These are phyloP conservation scores for Ascosphaera aggregata DNA, from an alignment of 2,329 filamentous ascomycete genomes.

Conservation along the genomic window DNA sequence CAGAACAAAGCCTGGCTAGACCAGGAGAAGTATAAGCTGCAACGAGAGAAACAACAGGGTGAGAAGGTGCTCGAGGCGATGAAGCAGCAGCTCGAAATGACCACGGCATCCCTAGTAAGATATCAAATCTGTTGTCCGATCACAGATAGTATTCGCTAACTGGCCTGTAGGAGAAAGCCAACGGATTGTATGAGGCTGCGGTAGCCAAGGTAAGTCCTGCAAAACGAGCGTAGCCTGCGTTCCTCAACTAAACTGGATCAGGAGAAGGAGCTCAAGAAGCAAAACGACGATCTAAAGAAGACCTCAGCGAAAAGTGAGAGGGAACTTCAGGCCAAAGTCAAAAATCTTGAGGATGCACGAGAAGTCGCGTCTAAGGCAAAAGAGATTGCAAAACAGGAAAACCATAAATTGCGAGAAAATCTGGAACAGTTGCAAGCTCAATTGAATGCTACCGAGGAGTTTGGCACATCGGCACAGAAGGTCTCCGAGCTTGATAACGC, in stretches of 20 bases:
- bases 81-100: constrained; percentile 7
- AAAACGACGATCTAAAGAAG: constrained; percentile 8
- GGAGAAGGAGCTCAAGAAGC: constrained; percentile 3
- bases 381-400: background rate
- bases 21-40: constrained; percentile 9
- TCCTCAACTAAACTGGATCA: background rate
- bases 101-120: constrained; percentile 10
- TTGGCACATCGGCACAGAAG: constrained; percentile 5
- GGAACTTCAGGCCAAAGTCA: constrained; percentile 6
- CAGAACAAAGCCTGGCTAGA: constrained; percentile 11
- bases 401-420: background rate
- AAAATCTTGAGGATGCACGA: constrained; percentile 7
- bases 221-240: background rate
- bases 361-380: constrained; percentile 3
- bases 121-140: no score
- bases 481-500: constrained; percentile 2
- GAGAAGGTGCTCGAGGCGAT: constrained; percentile 6
- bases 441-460: constrained; percentile 4
- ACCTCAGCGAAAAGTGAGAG: constrained; percentile 6
- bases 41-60: constrained; percentile 9
- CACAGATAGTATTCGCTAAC: no score
- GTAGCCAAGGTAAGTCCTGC: constrained; percentile 3
- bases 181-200: constrained; percentile 1
- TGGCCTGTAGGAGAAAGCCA: background rate
- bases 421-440: background rate